A percentile compares a stretch with the other conserved stretches of the same genome.
Evolutionary conservation across 2,329 filamentous ascomycete genomes (phyloP).

Genomic region (Penicillium aurantiogriseum): DNA sequence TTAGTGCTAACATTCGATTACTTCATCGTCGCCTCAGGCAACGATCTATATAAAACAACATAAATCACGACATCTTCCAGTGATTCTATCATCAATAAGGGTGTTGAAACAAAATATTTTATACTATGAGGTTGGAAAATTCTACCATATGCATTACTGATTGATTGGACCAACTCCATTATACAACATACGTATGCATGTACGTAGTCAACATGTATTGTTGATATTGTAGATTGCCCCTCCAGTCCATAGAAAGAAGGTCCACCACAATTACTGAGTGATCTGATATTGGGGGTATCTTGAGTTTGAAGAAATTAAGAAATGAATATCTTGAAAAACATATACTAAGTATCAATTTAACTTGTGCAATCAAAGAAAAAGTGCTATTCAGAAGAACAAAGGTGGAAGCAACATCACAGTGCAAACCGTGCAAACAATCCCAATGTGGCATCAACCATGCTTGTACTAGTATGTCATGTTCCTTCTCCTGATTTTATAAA

Average conservation of each 20-base stretch:
- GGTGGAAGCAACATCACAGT: no score
- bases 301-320: no score
- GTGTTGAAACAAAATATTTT: neutral
- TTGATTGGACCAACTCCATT: neutral
- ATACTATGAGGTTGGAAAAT: no score
- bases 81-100: neutral
- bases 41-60: neutral
- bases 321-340: no score
- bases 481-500: no score
- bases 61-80: neutral
- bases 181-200: no score
- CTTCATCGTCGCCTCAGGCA: constrained; percentile 13
- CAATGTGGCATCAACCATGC: no score
- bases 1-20: constrained; percentile 15
- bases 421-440: no score
- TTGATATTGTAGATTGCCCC: neutral
- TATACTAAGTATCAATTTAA: no score
- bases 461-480: no score
- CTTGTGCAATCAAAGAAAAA: no score
- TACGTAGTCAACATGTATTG: neutral
- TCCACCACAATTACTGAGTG: neutral
- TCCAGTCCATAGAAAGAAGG: neutral
- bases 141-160: neutral
- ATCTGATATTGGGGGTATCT: neutral
- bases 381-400: no score